Conservation (phyloP, 1,139 yeast genomes). For the Blastobotrys persicus region DNA sequence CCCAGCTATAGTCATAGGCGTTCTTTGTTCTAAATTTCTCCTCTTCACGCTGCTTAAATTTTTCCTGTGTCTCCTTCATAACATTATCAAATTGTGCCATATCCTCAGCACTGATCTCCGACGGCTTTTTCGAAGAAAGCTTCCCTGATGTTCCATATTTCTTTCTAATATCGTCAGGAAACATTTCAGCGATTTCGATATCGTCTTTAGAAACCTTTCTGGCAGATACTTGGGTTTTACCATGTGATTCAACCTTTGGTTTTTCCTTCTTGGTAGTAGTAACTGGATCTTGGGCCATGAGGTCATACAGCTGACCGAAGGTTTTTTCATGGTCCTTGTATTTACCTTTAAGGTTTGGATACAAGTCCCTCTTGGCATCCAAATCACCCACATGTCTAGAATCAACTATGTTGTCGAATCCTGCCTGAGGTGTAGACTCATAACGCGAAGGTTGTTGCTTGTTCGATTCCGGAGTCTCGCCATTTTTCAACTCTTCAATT, state of each 20-base stretch:
- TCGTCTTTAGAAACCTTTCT: conserved; percentile 17
- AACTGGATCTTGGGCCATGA: not conserved
- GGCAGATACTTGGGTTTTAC: not conserved
- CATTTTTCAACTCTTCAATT: not conserved
- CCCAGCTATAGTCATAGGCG: conserved; percentile 55
- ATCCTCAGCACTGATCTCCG: not conserved
- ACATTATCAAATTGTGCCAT: conserved; percentile 36
- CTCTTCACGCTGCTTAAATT: conserved; percentile 44
- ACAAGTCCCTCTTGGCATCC: conserved; percentile 5
- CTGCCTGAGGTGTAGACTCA: not conserved
- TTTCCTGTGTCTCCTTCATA: conserved; percentile 46
- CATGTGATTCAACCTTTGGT: not conserved
- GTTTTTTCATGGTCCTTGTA: conserved; percentile 8
- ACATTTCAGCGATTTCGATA: conserved; percentile 20
- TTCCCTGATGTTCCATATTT: conserved; percentile 11
- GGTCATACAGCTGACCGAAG: not conserved
- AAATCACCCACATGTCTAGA: not conserved
- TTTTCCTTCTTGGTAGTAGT: not conserved
- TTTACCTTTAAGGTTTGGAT: conserved; percentile 4
- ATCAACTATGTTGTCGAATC: not conserved
- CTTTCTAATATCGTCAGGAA: conserved; percentile 25
- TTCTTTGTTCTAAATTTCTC: conserved; percentile 48
- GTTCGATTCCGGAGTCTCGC: not conserved
- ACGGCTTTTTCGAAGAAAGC: not conserved
- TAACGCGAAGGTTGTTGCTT: not conserved